phyloP scores from a whole-genome alignment of 106 monocot species.

The Apostasia shenzhenica region DNA sequence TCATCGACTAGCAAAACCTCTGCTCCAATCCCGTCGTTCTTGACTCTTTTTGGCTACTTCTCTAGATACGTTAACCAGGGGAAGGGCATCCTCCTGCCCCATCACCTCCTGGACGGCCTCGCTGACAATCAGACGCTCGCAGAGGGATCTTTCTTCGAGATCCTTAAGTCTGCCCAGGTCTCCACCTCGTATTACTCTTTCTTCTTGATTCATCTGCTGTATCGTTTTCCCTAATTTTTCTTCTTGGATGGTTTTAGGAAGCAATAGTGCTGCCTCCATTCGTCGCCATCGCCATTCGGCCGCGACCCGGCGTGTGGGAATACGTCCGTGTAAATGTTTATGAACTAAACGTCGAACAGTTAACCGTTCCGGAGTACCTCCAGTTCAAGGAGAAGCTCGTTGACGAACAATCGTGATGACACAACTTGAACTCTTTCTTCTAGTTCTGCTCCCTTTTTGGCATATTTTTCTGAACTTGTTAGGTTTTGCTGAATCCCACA shows the following conservation, averaged over 20 bases:
- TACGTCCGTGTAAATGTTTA: conserved; percentile 81
- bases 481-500: conserved; percentile 9
- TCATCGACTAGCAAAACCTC: not conserved
- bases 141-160: conserved; percentile 72
- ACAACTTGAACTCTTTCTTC: not conserved
- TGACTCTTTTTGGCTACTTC: too few species aligned
- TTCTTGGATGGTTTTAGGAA: conserved; percentile 39
- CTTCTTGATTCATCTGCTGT: not conserved
- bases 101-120: conserved; percentile 80
- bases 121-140: conserved; percentile 29
- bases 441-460: not conserved
- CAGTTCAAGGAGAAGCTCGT: conserved; percentile 91
- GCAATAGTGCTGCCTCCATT: conserved; percentile 91
- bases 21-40: not conserved
- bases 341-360: conserved; percentile 85
- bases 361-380: conserved; percentile 68
- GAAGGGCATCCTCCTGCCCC: conserved; percentile 81
- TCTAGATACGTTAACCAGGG: conserved; percentile 65
- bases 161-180: conserved; percentile 68
- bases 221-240: not conserved
- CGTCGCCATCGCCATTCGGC: conserved; percentile 85
- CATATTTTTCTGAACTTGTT: not conserved
- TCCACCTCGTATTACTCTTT: not conserved
- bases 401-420: conserved; percentile 35
- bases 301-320: conserved; percentile 94